Percentiles rank a stretch among this genome's conserved stretches.
These are phyloP conservation scores for Clarireedia sp. DNA, from an alignment of 2,329 filamentous ascomycete genomes.

Conservation along the genomic window DNA sequence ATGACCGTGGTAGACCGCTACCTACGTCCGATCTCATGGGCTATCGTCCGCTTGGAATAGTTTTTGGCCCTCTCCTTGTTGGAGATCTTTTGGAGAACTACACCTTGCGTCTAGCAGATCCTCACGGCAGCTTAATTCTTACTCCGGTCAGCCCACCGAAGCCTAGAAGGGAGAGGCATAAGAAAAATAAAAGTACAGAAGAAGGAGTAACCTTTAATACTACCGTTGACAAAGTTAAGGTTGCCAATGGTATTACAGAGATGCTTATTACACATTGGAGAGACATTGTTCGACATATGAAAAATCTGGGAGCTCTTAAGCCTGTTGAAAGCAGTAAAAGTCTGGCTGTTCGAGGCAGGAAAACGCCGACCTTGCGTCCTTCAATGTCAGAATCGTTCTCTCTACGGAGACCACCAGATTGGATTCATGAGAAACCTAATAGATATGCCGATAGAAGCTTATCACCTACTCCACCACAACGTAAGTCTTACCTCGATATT, in stretches of 20 bases:
- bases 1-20: conserved; percentile 42
- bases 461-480: conserved; percentile 32
- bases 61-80: conserved; percentile 57
- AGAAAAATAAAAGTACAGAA: conserved; percentile 23
- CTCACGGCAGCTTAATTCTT: conserved; percentile 22
- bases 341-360: conserved; percentile 12
- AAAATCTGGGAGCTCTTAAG: conserved; percentile 31
- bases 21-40: conserved; percentile 55
- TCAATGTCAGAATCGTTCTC: conserved; percentile 37
- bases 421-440: conserved; percentile 22
- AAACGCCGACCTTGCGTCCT: conserved; percentile 28
- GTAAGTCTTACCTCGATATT: conserved; percentile 22
- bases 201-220: conserved; percentile 19
- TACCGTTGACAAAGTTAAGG: conserved; percentile 45
- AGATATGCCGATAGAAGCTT: conserved; percentile 20
- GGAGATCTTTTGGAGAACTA: conserved; percentile 49
- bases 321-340: conserved; percentile 10
- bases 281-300: conserved; percentile 54
- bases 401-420: conserved; percentile 33
- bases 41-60: conserved; percentile 52
- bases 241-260: conserved; percentile 52
- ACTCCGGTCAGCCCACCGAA: conserved; percentile 32
- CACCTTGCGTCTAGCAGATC: conserved; percentile 27
- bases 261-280: conserved; percentile 61
- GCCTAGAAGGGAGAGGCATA: conserved; percentile 35